Evolutionary conservation across 495 filamentous ascomycete species (phyloP), one percentile per base, ranked within the genome.

Genomic region (Glonium stellatum): DNA sequence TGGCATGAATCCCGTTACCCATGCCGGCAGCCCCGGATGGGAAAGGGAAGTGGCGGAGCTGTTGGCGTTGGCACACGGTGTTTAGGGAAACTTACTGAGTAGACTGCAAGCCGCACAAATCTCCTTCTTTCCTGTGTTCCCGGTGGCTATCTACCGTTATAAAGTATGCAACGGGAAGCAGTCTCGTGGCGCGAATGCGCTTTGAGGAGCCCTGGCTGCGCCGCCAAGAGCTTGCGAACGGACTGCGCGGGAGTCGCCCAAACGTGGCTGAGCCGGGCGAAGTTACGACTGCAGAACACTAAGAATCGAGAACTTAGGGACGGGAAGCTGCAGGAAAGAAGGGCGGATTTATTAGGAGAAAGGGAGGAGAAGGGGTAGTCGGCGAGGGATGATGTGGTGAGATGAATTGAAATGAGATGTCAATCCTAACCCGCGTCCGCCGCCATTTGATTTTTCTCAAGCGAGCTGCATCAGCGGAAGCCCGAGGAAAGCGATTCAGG

Each of bases 171-270:
- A 31, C 48, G 48, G 23, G 48, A 15, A 51, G 23, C 25, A 23
- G 19, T 51, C 18, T 15, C 48, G 48, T 51, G 48, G 48, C 48
- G 48, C 48, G 19, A 25, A 23, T 31, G 13, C 48, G 48, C 48
- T 23, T 27, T 51, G 23, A 25, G 3, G 23, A 22, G 48, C 19
- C 23, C 47, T 22, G 18, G 48, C 21, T 25, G 48, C 48, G 19
- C 48, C 48, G 48, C 48, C 48, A 31, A 25, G 48, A 25, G 48
- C 19, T 44, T 44, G 39, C 39, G 39, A 44, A 44, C 39, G 39
- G 39, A 18, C 18, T 44, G 48, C 18, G 18, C 6, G 25, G 21
- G 48, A 50, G 21, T 23, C 22, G 15, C 18, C 12, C 48, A 51
- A 22, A 8, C 25, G 48, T 31, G 21, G 19, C 10, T 23, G 25